These are phyloP conservation scores for Candida railenensis DNA, from an alignment of 805 yeast genomes.

Conservation along the genomic window DNA sequence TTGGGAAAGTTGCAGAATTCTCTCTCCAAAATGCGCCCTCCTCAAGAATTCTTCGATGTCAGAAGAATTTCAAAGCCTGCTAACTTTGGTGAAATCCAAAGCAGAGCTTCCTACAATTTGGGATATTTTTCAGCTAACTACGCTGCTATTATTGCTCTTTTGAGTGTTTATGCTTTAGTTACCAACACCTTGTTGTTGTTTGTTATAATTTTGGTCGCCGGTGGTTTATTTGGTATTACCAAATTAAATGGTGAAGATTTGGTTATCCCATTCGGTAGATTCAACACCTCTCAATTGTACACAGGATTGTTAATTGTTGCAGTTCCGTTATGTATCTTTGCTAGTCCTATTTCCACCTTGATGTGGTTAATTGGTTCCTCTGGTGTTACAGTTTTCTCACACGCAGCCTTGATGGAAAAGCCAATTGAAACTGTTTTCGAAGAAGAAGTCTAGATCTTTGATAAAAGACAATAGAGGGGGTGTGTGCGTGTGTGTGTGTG, in stretches of 20 bases:
- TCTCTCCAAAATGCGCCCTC: slow-evolving; percentile 75
- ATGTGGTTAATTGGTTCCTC: slow-evolving; percentile 92
- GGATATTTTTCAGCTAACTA: slow-evolving; percentile 88
- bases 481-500: no score
- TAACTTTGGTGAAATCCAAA: slow-evolving; percentile 85
- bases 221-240: slow-evolving; percentile 77
- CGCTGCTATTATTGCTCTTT: slow-evolving; percentile 63
- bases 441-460: slow-evolving; percentile 52
- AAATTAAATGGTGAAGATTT: slow-evolving; percentile 82
- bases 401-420: slow-evolving; percentile 90
- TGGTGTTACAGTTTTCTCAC: slow-evolving; percentile 72
- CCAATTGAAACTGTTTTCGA: slow-evolving; percentile 94
- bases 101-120: slow-evolving; percentile 83
- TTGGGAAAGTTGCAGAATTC: slow-evolving; percentile 56
- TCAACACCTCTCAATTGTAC: slow-evolving; percentile 79
- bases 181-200: slow-evolving; percentile 84
- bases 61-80: slow-evolving; percentile 88
- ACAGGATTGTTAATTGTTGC: slow-evolving; percentile 76
- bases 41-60: slow-evolving; percentile 90
- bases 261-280: slow-evolving; percentile 66
- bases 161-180: slow-evolving; percentile 81
- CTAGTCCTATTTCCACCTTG: slow-evolving; percentile 85
- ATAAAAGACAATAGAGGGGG: no score
- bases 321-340: slow-evolving; percentile 79
- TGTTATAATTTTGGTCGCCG: slow-evolving; percentile 69